Conservation (phyloP, 768 basidiomycete genomes). For the Phanerodontia chrysosporium region DNA sequence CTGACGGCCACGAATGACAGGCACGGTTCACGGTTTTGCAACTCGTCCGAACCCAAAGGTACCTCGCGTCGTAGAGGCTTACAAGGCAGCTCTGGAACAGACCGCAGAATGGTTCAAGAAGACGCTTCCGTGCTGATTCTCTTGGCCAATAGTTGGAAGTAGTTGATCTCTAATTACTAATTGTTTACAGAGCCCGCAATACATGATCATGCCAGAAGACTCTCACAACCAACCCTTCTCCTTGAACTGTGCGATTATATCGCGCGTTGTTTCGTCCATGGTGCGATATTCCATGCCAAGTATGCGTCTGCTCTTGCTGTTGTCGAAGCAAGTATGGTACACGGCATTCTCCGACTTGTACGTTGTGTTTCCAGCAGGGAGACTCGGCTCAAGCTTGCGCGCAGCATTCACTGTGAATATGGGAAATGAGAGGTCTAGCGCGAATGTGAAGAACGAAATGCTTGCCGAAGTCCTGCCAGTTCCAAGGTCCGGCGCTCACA, state of each 20-base stretch:
- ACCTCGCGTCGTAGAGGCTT: constrained; percentile 40
- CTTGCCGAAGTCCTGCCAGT: constrained; percentile 13
- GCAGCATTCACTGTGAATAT: constrained; percentile 4
- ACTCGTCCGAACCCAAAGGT: constrained; percentile 39
- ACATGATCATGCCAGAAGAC: not conserved
- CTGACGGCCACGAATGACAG: constrained; percentile 23
- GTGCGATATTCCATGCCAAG: constrained; percentile 18
- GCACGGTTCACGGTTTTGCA: constrained; percentile 48
- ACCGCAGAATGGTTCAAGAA: constrained; percentile 38
- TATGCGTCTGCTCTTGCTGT: constrained; percentile 8
- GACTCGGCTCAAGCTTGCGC: constrained; percentile 1
- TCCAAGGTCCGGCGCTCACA: constrained; percentile 16
- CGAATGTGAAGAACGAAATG: not conserved
- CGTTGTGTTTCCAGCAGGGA: constrained; percentile 7
- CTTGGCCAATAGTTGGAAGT: too few relatives aligned
- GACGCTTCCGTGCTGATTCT: too few relatives aligned
- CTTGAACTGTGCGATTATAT: constrained; percentile 20
- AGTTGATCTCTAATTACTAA: too few relatives aligned
- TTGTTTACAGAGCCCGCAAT: too few relatives aligned
- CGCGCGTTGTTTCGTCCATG: constrained; percentile 17
- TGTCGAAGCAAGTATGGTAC: constrained; percentile 14
- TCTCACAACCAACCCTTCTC: constrained; percentile 19
- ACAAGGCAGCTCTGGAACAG: constrained; percentile 38
- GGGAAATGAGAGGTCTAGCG: too few relatives aligned
- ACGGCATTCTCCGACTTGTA: constrained; percentile 18